These are phyloP conservation scores for Stropharia rugosoannulata DNA, from an alignment of 768 basidiomycete species.

Conservation along the genomic window DNA sequence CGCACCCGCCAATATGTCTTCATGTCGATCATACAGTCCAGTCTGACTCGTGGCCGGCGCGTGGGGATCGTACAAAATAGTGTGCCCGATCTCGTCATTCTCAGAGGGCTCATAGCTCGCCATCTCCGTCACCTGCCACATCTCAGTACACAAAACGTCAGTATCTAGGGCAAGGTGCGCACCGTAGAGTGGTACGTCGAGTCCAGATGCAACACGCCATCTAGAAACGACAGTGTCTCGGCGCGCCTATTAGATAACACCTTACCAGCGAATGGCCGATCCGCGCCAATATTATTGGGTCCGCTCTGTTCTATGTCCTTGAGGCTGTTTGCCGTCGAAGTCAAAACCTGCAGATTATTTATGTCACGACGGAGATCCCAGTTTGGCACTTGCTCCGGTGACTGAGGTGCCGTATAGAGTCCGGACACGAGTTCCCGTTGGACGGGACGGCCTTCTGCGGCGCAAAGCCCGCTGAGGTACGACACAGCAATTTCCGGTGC, in stretches of 20 bases:
- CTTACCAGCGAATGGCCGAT: neutral
- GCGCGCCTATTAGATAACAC: slow-evolving; percentile 4
- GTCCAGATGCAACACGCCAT: slow-evolving; percentile 14
- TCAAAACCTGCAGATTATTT: slow-evolving; percentile 57
- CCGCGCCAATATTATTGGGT: neutral
- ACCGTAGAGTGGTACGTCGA: slow-evolving; percentile 9
- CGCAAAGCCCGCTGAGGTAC: slow-evolving; percentile 67
- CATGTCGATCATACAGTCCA: slow-evolving; percentile 42
- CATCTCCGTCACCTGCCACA: slow-evolving; percentile 28
- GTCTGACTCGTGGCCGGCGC: slow-evolving; percentile 23
- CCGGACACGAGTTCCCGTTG: slow-evolving; percentile 38
- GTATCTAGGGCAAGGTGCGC: slow-evolving; percentile 8
- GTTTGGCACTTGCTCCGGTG: slow-evolving; percentile 21
- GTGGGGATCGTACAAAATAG: slow-evolving; percentile 34
- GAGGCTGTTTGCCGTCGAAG: slow-evolving; percentile 20
- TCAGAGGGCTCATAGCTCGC: slow-evolving; percentile 31
- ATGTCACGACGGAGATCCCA: slow-evolving; percentile 70
- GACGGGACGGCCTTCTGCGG: slow-evolving; percentile 51
- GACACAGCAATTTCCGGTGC: slow-evolving; percentile 52
- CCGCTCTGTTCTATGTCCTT: neutral
- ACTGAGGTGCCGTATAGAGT: slow-evolving; percentile 43
- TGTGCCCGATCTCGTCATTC: slow-evolving; percentile 61
- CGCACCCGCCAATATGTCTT: slow-evolving; percentile 46
- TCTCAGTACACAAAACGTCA: neutral
- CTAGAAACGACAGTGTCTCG: slow-evolving; percentile 22